Conservation (phyloP, 129 eudicot genomes). For the Flaveria sonorensis region DNA sequence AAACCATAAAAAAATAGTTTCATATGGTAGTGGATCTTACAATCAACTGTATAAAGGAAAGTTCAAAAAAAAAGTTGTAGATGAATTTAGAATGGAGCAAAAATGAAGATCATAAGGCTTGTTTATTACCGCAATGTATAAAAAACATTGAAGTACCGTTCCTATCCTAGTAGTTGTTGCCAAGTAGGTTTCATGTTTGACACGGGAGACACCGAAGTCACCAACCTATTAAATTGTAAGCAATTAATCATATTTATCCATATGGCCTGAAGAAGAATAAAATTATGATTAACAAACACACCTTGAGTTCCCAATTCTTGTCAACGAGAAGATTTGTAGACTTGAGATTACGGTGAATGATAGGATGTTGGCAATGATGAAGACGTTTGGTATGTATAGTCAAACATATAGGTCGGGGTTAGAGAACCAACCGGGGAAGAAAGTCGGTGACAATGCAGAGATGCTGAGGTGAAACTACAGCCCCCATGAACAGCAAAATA, state of each 20-base stretch:
- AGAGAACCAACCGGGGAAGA: slow-evolving; percentile 74
- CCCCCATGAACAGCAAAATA: slow-evolving; percentile 88
- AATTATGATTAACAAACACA: slow-evolving; percentile 13
- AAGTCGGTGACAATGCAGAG: slow-evolving; percentile 87
- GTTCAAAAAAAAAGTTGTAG: neutral
- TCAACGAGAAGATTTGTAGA: slow-evolving; percentile 90
- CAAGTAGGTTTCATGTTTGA: slow-evolving; percentile 65
- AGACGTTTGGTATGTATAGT: too few species aligned
- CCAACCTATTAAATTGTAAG: slow-evolving; percentile 59
- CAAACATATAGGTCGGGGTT: slow-evolving; percentile 15
- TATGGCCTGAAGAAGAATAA: neutral
- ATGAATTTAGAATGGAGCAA: neutral
- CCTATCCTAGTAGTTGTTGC: slow-evolving; percentile 73
- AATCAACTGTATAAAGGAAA: neutral
- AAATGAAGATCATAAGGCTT: neutral
- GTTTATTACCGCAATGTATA: neutral
- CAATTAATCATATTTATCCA: slow-evolving; percentile 5
- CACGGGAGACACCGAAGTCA: slow-evolving; percentile 87
- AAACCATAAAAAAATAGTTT: neutral
- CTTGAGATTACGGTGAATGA: slow-evolving; percentile 81
- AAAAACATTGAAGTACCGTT: slow-evolving; percentile 53
- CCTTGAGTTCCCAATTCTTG: slow-evolving; percentile 86
- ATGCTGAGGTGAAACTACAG: slow-evolving; percentile 73
- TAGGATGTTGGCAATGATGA: slow-evolving; percentile 76
- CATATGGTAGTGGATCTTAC: neutral